Evolutionary conservation across 2,329 filamentous ascomycete genomes (phyloP).

Genomic region (Dichotomopilus funicola): DNA sequence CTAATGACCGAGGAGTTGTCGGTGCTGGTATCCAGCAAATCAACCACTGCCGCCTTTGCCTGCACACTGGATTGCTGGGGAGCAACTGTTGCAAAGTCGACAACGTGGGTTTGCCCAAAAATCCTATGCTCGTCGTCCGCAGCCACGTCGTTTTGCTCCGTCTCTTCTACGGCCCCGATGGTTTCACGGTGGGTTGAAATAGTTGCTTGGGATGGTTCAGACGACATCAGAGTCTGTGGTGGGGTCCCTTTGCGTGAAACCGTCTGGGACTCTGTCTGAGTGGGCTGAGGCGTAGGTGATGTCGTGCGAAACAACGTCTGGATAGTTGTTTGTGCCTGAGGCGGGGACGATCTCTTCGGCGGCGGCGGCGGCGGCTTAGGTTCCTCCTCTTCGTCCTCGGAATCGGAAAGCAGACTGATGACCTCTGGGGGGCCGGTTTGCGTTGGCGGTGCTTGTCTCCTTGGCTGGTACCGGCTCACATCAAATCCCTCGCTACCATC

Average conservation of each 20-base stretch:
- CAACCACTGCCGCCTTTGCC: neutral
- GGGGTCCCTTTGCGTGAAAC: too few species aligned
- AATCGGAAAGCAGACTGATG: constrained; percentile 43
- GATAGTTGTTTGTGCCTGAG: too few species aligned
- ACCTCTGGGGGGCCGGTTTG: constrained; percentile 34
- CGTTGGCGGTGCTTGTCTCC: constrained; percentile 11
- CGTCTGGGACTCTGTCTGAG: too few species aligned
- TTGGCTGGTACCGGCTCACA: constrained; percentile 12
- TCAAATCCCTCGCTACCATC: constrained; percentile 3
- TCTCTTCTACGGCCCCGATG: too few species aligned
- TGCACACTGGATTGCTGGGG: neutral
- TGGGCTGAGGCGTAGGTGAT: neutral
- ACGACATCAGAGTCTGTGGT: too few species aligned
- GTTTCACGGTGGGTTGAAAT: too few species aligned
- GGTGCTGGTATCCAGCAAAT: neutral
- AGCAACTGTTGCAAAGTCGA: constrained; percentile 12
- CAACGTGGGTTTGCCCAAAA: constrained; percentile 11
- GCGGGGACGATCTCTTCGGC: neutral
- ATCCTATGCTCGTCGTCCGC: neutral
- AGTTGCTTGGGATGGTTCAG: too few species aligned
- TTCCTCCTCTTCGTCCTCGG: constrained; percentile 26
- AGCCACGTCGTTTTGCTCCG: neutral
- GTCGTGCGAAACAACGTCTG: neutral
- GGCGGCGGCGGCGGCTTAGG: constrained; percentile 3
- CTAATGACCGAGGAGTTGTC: neutral